Conservation (phyloP, 208 protist species). For the Crithidia expoeki region DNA sequence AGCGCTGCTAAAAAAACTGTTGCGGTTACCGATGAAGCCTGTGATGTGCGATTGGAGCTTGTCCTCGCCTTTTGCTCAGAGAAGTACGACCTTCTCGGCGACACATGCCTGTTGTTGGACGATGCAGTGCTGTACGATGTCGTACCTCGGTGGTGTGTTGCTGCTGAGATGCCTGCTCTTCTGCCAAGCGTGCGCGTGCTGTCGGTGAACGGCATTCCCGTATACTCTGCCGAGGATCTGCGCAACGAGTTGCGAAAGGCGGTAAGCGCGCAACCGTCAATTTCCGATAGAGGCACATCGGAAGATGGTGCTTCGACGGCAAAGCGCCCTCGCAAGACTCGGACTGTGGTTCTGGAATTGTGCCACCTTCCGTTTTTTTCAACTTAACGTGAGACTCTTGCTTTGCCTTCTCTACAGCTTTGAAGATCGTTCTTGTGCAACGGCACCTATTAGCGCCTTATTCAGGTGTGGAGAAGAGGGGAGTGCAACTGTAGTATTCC, state of each 20-base stretch:
- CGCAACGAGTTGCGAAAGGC: conserved; percentile 25
- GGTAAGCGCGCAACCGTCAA: not conserved
- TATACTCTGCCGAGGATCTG: conserved; percentile 36
- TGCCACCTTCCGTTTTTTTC: conserved; percentile 19
- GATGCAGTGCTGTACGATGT: conserved; percentile 24
- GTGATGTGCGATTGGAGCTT: conserved; percentile 23
- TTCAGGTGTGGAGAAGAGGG: no score
- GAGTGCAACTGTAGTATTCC: no score
- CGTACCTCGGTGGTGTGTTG: conserved; percentile 28
- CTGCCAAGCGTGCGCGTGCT: conserved; percentile 32
- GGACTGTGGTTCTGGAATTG: conserved; percentile 13
- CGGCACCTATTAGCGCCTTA: no score
- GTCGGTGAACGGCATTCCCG: conserved; percentile 33
- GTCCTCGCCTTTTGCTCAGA: conserved; percentile 29
- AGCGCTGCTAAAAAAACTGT: not conserved
- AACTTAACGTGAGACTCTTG: not conserved
- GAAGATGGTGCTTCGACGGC: not conserved
- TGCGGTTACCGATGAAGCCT: not conserved
- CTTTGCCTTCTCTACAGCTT: no score
- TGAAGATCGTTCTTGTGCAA: not conserved
- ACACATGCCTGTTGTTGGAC: conserved; percentile 30
- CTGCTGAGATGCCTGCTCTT: conserved; percentile 30
- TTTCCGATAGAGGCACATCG: not conserved
- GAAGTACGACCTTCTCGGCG: conserved; percentile 43
- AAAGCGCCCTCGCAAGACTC: conserved; percentile 23